Conservation (phyloP, 192 early-diverging fungal species). For the Coemansia sp. region DNA sequence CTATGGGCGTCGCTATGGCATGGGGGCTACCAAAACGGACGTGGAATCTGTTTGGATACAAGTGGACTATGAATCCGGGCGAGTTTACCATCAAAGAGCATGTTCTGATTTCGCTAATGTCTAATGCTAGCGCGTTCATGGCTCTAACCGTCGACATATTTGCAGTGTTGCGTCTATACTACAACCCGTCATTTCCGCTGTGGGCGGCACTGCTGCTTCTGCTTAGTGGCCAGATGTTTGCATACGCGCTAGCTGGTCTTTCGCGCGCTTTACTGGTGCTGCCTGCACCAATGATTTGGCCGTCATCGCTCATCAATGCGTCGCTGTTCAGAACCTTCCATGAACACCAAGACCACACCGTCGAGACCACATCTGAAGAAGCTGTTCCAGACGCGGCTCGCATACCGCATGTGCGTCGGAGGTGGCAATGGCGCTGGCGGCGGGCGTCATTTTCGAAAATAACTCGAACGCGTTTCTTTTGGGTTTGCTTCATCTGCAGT, state of each 20-base stretch:
- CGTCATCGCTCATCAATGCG: constrained; percentile 71
- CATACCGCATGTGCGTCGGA: neutral
- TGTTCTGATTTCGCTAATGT: constrained; percentile 80
- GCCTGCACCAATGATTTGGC: constrained; percentile 89
- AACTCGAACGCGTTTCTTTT: constrained; percentile 58
- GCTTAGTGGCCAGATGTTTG: constrained; percentile 67
- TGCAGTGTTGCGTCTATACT: constrained; percentile 66
- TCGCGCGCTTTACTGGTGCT: constrained; percentile 76
- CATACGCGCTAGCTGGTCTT: constrained; percentile 70
- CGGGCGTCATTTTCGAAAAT: constrained; percentile 6
- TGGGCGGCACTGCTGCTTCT: constrained; percentile 65
- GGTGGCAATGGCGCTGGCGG: constrained; percentile 20
- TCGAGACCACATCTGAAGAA: neutral
- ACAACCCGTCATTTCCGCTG: constrained; percentile 64
- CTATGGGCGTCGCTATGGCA: constrained; percentile 69
- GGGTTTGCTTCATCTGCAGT: constrained; percentile 50
- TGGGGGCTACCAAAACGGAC: constrained; percentile 59
- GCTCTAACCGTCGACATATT: constrained; percentile 75
- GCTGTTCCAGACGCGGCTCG: neutral
- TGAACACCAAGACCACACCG: constrained; percentile 39
- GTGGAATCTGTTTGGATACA: constrained; percentile 57
- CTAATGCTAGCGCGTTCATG: constrained; percentile 68
- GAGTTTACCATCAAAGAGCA: constrained; percentile 90
- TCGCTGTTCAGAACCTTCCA: constrained; percentile 81
- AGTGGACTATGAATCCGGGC: constrained; percentile 72